phyloP scores from a whole-genome alignment of 2,329 filamentous ascomycete genomes.

The Cylindrodendrum hubeiense region DNA sequence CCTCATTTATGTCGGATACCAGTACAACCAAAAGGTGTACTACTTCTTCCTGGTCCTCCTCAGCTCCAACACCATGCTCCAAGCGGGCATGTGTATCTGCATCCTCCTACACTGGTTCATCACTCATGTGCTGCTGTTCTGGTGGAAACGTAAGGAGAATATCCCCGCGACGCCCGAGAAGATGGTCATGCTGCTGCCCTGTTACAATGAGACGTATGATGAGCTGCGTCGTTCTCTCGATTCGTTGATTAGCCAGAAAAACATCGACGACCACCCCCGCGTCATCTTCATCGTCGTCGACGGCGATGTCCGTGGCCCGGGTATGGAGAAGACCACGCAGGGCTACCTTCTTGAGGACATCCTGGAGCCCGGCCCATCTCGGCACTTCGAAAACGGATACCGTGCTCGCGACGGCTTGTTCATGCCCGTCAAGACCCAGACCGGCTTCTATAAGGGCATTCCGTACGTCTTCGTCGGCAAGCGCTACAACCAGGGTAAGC shows the following conservation, averaged over 20 bases:
- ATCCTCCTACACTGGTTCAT: slow-evolving; percentile 49
- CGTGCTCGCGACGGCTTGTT: slow-evolving; percentile 59
- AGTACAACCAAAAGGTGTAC: slow-evolving; percentile 53
- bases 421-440: slow-evolving; percentile 60
- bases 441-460: slow-evolving; percentile 58
- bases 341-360: slow-evolving; percentile 62
- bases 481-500: slow-evolving; percentile 62
- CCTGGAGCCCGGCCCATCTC: slow-evolving; percentile 50
- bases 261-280: slow-evolving; percentile 55
- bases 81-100: slow-evolving; percentile 56
- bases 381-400: slow-evolving; percentile 57
- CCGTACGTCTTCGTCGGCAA: slow-evolving; percentile 63
- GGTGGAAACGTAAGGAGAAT: slow-evolving; percentile 46
- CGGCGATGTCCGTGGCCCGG: slow-evolving; percentile 59
- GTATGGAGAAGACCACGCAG: slow-evolving; percentile 62
- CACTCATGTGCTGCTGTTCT: slow-evolving; percentile 48
- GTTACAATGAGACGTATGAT: slow-evolving; percentile 62
- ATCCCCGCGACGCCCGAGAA: slow-evolving; percentile 55
- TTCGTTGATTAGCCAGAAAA: slow-evolving; percentile 58
- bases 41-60: slow-evolving; percentile 59
- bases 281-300: slow-evolving; percentile 63
- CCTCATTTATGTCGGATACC: slow-evolving; percentile 53
- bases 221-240: slow-evolving; percentile 59
- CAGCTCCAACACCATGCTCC: slow-evolving; percentile 59
- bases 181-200: slow-evolving; percentile 60